A percentile compares a stretch with the other conserved stretches of the same genome.
phyloP scores from a whole-genome alignment of 257 asterid species.

The Solanum clarkiae region DNA sequence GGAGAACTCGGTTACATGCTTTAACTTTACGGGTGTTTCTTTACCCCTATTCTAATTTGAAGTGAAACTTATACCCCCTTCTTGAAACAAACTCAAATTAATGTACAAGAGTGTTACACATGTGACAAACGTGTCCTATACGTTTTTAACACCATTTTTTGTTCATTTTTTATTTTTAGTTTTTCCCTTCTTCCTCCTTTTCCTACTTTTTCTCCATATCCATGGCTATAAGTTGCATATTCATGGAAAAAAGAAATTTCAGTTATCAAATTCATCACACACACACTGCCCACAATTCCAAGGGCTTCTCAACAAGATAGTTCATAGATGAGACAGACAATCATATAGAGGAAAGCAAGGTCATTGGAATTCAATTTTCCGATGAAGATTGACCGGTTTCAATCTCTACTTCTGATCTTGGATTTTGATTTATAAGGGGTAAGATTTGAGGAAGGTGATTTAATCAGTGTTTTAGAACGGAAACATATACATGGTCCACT shows the following conservation, averaged over 20 bases:
- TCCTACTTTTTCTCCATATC: background rate
- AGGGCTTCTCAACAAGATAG: background rate
- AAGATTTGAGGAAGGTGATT: background rate
- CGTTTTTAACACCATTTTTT: background rate
- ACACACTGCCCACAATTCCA: background rate
- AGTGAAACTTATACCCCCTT: background rate
- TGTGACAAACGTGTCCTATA: background rate
- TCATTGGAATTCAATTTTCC: background rate
- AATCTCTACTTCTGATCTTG: background rate
- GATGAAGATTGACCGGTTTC: background rate
- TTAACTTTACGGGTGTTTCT: background rate
- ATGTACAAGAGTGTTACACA: background rate
- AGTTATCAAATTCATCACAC: background rate
- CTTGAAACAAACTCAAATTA: background rate
- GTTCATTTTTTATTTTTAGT: background rate
- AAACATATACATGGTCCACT: background rate
- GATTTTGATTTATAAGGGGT: background rate
- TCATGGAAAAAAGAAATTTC: background rate
- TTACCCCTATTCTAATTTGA: background rate
- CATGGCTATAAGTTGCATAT: background rate
- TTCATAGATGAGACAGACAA: background rate
- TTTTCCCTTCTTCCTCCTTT: background rate
- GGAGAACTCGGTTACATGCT: background rate
- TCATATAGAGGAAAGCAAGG: background rate
- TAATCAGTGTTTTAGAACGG: background rate